phyloP scores from a whole-genome alignment of 106 monocot genomes.

The Allium cepa region DNA sequence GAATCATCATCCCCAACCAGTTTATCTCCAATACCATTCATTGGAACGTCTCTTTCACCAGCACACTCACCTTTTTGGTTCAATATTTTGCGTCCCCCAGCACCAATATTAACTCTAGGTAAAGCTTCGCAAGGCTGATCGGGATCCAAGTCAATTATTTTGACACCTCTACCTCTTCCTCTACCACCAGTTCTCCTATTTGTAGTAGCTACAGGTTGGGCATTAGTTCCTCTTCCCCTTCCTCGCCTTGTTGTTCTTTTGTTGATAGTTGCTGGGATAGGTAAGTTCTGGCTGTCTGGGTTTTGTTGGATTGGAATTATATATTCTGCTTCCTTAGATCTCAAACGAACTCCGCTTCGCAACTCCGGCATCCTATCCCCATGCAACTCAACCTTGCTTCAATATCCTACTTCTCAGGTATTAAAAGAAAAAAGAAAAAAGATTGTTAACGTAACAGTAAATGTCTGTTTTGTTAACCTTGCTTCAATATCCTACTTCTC shows the following conservation, averaged over 20 bases:
- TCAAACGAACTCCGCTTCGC: conserved; percentile 90
- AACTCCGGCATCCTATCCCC: conserved; percentile 98
- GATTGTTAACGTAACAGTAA: background rate
- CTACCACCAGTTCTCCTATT: conserved; percentile 76
- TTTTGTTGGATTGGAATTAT: conserved; percentile 13
- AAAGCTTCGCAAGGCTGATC: conserved; percentile 63
- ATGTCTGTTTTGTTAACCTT: conserved; percentile 5
- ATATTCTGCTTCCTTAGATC: conserved; percentile 4
- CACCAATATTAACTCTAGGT: conserved; percentile 43
- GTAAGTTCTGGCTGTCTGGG: conserved; percentile 25
- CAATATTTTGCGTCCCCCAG: conserved; percentile 14
- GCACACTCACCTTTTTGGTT: conserved; percentile 41
- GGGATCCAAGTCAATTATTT: conserved; percentile 68
- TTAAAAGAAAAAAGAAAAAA: background rate
- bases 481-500: conserved; percentile 23
- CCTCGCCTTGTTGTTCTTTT: conserved; percentile 53
- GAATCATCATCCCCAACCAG: conserved; percentile 71
- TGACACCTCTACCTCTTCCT: conserved; percentile 21
- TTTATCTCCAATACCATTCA: conserved; percentile 72
- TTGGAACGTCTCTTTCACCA: conserved; percentile 60
- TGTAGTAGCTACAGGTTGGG: conserved; percentile 23
- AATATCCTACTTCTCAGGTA: conserved; percentile 13
- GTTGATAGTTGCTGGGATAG: background rate
- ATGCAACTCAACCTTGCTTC: conserved; percentile 52
- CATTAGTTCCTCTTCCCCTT: conserved; percentile 70